Conservation (phyloP, 176 grass and related monocot genomes). For the Juncus inflexus region DNA sequence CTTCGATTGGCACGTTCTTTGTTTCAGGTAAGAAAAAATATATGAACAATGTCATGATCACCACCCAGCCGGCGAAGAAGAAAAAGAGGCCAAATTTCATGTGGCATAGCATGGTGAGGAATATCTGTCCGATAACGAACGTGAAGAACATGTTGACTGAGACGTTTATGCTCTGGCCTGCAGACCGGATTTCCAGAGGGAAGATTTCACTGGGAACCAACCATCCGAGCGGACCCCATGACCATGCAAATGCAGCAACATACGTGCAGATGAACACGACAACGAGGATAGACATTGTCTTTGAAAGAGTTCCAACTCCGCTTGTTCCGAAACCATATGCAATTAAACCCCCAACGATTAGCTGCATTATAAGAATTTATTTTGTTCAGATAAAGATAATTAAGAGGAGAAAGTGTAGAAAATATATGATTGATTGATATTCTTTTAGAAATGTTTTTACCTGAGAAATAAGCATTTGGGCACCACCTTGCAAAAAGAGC, state of each 20-base stretch:
- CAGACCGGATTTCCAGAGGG: no score
- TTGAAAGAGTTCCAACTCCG: constrained; percentile 14
- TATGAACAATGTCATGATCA: constrained; percentile 14
- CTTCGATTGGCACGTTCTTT: constrained; percentile 21
- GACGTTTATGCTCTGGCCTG: no score
- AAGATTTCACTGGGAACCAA: no score
- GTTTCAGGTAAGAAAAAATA: constrained; percentile 14
- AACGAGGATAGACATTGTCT: constrained; percentile 10
- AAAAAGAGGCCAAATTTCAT: no score
- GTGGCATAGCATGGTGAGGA: constrained; percentile 6
- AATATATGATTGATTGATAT: no score
- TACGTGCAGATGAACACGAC: constrained; percentile 12
- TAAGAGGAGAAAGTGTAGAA: no score
- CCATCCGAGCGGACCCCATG: constrained; percentile 22
- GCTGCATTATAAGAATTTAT: constrained; percentile 2
- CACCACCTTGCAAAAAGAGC: no score
- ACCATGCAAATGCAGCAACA: constrained; percentile 14
- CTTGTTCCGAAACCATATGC: constrained; percentile 22
- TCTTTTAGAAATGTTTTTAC: no score
- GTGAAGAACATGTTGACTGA: no score
- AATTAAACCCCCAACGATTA: background rate
- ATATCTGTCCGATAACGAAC: no score
- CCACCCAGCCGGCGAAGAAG: constrained; percentile 12
- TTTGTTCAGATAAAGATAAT: no score
- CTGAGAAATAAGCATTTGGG: no score